Base-by-base conservation (phyloP, 345 rosid species). In the Diplotaxis tenuifolia region DNA sequence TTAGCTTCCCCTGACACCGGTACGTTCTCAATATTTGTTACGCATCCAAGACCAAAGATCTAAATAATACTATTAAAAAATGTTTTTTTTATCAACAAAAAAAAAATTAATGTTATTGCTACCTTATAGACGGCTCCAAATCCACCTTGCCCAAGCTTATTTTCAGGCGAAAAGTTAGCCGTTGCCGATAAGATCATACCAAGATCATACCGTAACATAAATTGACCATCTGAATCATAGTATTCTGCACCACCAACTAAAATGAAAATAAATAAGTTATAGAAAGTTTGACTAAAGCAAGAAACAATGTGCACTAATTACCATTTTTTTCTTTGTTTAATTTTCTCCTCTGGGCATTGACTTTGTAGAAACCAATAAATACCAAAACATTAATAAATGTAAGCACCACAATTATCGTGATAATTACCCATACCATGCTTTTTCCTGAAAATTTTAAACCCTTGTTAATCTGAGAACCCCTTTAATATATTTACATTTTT, bases 321-420 rank as follows among this genome's bases (percentile, higher is more conserved):
- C 57, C 27, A 53, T 53, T n/a, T 16, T 5, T 14, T 25, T 11
- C 4, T 0, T 57, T 25, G 20, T 27, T 25, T 62, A 10, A 62
- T 22, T 62, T 34, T 49, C 31, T 65, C 61, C 18, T 65, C 16
- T 25, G 29, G 14, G 54, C 20, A 27, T 22, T 36, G 4, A 31
- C 8, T 10, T 62, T 64, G n/a, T 54, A 5, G 57, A 71, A 1
- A 45, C 55, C 42, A 1, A 49, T 29, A 6, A 62, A 20, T 21
- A 23, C 55, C 5, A 65, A 8, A 18, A 56, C 3, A 45, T 45
- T 27, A n/a, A 73, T 4, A 14, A 14, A 12, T 15, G 70, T 14
- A 56, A 73, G 59, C 19, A 29, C 25, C 19, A 61, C 68, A 18
- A 67, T 47, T 29, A 78, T 20, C 2, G 14, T 19, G 12, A 73